Evolutionary conservation across 345 rosid species (phyloP).

Genomic region (Eucalyptus sp.): DNA sequence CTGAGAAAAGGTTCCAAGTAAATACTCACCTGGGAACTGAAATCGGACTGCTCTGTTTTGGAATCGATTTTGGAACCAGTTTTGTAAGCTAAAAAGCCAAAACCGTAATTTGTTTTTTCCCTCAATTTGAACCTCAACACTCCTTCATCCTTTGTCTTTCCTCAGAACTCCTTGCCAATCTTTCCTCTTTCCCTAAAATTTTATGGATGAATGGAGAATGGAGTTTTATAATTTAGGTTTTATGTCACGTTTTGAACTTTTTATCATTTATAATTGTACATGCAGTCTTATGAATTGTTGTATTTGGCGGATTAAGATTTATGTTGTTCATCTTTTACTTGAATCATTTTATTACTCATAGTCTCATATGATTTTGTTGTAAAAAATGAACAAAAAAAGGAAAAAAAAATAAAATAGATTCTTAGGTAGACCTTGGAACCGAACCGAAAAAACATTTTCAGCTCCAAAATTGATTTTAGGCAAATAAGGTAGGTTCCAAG

Average conservation of each 20-base stretch:
- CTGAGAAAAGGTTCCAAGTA: too few relatives aligned
- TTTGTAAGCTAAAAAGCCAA: too few relatives aligned
- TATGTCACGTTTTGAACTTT: neutral
- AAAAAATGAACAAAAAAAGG: too few relatives aligned
- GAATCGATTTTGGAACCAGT: too few relatives aligned
- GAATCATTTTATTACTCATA: too few relatives aligned
- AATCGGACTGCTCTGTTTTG: fast-evolving
- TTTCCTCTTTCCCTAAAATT: neutral
- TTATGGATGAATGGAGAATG: neutral
- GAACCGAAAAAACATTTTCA: fast-evolving
- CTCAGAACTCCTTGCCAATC: fast-evolving
- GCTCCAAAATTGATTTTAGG: fast-evolving
- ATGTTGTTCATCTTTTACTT: too few relatives aligned
- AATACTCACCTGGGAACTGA: fast-evolving
- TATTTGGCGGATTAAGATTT: too few relatives aligned
- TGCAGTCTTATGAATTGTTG: too few relatives aligned
- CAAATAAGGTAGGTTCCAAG: too few relatives aligned
- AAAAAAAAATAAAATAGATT: too few relatives aligned
- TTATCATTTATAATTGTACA: too few relatives aligned
- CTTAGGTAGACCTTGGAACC: neutral
- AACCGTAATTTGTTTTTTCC: neutral
- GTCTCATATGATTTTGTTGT: neutral
- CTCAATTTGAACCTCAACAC: neutral
- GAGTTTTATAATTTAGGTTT: too few relatives aligned
- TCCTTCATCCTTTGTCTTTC: neutral